Percentiles rank a stretch among this genome's conserved stretches.
phyloP scores from a whole-genome alignment of 371 early-diverging fungal genomes.

The Rhizopus microsporus region DNA sequence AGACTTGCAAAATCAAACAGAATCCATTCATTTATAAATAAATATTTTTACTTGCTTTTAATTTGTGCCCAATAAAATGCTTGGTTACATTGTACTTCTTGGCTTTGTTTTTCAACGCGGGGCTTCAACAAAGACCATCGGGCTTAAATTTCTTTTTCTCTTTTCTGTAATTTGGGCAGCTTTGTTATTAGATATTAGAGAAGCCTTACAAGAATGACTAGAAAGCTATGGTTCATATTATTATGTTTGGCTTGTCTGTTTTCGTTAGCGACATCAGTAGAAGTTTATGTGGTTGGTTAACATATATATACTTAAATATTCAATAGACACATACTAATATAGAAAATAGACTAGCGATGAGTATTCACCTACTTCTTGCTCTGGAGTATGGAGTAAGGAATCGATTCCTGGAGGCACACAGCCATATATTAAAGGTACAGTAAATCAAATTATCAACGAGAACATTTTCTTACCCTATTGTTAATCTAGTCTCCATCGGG shows the following conservation, averaged over 20 bases:
- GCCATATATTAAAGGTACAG: slow-evolving; percentile 49
- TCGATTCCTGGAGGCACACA: slow-evolving; percentile 47
- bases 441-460: background rate
- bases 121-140: background rate
- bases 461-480: background rate
- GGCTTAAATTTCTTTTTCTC: background rate
- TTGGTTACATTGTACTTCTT: background rate
- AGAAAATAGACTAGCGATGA: slow-evolving; percentile 42
- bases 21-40: too few species aligned
- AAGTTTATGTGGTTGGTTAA: slow-evolving; percentile 5
- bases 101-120: background rate
- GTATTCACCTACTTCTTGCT: slow-evolving; percentile 48
- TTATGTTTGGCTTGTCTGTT: background rate
- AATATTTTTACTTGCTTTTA: too few species aligned
- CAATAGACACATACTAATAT: background rate
- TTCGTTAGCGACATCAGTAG: background rate
- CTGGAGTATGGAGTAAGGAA: slow-evolving; percentile 51
- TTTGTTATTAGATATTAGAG: background rate
- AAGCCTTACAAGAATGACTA: background rate
- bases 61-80: too few species aligned
- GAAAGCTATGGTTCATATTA: background rate
- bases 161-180: background rate
- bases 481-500: slow-evolving; percentile 47
- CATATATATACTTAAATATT: background rate
- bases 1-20: too few species aligned